Evolutionary conservation across 129 eudicot genomes (phyloP).

Genomic region (Saposhnikovia divaricata): DNA sequence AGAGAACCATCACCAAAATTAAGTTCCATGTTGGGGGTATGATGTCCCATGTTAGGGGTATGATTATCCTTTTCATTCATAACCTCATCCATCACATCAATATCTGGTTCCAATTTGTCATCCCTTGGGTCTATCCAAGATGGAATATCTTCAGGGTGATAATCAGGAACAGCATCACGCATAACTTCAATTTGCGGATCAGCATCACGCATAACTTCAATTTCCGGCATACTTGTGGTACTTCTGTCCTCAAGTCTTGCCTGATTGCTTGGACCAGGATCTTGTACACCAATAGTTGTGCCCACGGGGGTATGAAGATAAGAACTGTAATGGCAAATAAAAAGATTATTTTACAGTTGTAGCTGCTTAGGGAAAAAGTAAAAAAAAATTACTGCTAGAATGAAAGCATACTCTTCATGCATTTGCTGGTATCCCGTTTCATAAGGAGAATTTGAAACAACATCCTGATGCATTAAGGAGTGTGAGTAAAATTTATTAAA

Average conservation of each 20-base stretch:
- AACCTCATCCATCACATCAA: slow-evolving; percentile 23
- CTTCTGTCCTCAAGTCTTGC: slow-evolving; percentile 15
- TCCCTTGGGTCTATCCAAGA: slow-evolving; percentile 28
- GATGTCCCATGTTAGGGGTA: slow-evolving; percentile 12
- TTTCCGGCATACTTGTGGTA: slow-evolving; percentile 24
- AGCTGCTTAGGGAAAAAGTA: not conserved
- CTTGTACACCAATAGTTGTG: slow-evolving; percentile 13
- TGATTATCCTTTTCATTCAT: slow-evolving; percentile 17
- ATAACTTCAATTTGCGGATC: slow-evolving; percentile 30
- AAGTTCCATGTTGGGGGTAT: slow-evolving; percentile 11
- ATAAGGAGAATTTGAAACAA: not conserved
- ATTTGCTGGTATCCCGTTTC: slow-evolving; percentile 30
- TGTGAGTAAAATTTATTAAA: not conserved
- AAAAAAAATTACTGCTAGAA: not conserved
- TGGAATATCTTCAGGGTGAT: slow-evolving; percentile 13
- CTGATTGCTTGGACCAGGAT: slow-evolving; percentile 32
- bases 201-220: slow-evolving; percentile 45
- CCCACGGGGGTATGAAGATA: slow-evolving; percentile 24
- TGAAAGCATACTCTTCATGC: slow-evolving; percentile 51
- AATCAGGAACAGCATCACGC: slow-evolving; percentile 39
- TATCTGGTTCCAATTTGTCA: slow-evolving; percentile 41
- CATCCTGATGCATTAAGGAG: not conserved
- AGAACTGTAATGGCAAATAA: slow-evolving; percentile 32
- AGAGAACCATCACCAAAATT: slow-evolving; percentile 18
- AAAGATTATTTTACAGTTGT: not conserved